Evolutionary conservation across 1,284 basidiomycete species (phyloP), one percentile per base, ranked within the genome.

Genomic region (Puccinia hordei): DNA sequence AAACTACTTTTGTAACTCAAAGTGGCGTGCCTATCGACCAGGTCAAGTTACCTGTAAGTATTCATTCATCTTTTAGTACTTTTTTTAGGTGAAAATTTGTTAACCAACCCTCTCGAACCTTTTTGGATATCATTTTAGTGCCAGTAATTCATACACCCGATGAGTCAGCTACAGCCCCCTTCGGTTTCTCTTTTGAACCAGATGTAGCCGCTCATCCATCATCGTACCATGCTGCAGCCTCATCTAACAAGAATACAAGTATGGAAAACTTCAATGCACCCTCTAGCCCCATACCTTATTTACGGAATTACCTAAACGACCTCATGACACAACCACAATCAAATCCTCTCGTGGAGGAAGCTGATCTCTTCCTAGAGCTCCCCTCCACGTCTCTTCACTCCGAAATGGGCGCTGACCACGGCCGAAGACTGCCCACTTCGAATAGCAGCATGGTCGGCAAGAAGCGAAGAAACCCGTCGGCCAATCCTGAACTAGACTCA

Each of bases 1-100:
- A 85, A 94, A 92, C 9, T 95, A 94, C 86, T 98, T 95, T 90
- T 96, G 93, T 85, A 96, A 99, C 83, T 90, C 90, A 12, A 90
- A 96, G 65, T 99, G 97, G 97, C 88, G 90, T 35, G 87, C 92
- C 0, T 98, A 98, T 86, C 87, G 88, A 12, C 90, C 92, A 0
- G 92, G 92, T 69, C 95, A 98, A 85, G 89, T 90, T 76, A 86
- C 87, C 12, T 88, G 95, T 95, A 84, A 87, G 92, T 87, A 13
- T 5, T 22, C 35, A 22, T 59, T 46, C 9, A 51, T 46, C 15
- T 35, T 15, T 27, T 59, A 35, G 38, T 51, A 35, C 35, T 57
- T 22, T 57, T 17, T 49, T 30, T 55, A 27, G n/a, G 30, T 77
- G 12, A 53, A 59, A 46, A 22, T 8, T 19, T 27, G 12, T 66